Percentiles rank a stretch among this genome's conserved stretches.
phyloP scores from a whole-genome alignment of 495 filamentous ascomycete species.

The Penicillium riverlandense region DNA sequence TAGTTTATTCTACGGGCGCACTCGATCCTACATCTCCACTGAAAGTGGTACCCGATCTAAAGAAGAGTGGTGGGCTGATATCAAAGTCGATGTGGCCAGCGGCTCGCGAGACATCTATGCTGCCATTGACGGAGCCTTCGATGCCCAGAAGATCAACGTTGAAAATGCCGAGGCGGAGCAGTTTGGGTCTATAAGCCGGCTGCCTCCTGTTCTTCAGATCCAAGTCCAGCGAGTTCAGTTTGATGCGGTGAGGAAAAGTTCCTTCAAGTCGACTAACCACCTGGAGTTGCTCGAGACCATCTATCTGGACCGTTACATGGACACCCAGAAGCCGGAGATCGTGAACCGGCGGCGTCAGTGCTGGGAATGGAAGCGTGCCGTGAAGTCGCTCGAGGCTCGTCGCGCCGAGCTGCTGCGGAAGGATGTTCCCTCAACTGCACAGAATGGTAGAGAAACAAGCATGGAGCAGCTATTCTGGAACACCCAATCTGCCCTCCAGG shows the following conservation, averaged over 20 bases:
- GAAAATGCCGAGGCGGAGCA: conserved; percentile 55
- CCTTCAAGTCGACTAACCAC: conserved; percentile 72
- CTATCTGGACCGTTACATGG: conserved; percentile 87
- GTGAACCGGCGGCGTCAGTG: conserved; percentile 54
- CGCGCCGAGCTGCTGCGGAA: conserved; percentile 38
- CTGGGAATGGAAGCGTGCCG: conserved; percentile 67
- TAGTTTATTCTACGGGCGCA: conserved; percentile 49
- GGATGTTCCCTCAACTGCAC: conserved; percentile 25
- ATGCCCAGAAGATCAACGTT: conserved; percentile 64
- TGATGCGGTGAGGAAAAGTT: conserved; percentile 48
- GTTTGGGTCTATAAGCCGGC: conserved; percentile 65
- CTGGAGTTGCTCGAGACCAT: conserved; percentile 68
- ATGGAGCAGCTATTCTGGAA: conserved; percentile 24
- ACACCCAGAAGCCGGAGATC: conserved; percentile 51
- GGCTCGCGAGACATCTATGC: conserved; percentile 66
- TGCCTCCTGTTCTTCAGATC: conserved; percentile 83
- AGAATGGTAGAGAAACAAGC: conserved; percentile 29
- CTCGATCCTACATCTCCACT: conserved; percentile 47
- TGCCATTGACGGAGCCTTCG: conserved; percentile 78
- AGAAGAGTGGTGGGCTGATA: conserved; percentile 53
- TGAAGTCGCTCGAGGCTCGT: conserved; percentile 48
- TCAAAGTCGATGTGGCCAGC: conserved; percentile 56
- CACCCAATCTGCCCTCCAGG: conserved; percentile 22
- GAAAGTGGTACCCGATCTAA: conserved; percentile 36
- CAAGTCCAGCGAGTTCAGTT: conserved; percentile 77